Conservation (phyloP, 2,329 filamentous ascomycete species). For the Tolypocladium tropicale region DNA sequence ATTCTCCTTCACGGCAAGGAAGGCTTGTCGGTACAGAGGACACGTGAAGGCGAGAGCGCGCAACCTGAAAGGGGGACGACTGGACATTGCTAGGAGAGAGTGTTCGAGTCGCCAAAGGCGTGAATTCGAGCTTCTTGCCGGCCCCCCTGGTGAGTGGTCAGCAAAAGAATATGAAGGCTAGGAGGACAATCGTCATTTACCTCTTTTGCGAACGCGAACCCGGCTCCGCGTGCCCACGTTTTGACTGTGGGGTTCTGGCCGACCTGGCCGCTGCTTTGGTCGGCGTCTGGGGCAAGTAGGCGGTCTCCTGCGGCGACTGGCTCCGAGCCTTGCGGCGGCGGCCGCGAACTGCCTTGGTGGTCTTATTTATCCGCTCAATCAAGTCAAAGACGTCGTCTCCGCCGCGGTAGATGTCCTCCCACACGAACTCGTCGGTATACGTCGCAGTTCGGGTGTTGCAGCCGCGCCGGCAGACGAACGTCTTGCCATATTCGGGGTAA, state of each 20-base stretch:
- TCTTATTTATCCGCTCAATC: slow-evolving; percentile 55
- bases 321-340: slow-evolving; percentile 19
- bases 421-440: slow-evolving; percentile 85
- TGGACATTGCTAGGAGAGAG: slow-evolving; percentile 67
- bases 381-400: slow-evolving; percentile 53
- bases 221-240: slow-evolving; percentile 17
- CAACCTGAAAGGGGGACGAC: slow-evolving; percentile 83
- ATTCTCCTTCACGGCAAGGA: slow-evolving; percentile 87
- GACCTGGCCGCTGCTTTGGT: slow-evolving; percentile 21
- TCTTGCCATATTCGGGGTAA: slow-evolving; percentile 68
- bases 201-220: slow-evolving; percentile 21
- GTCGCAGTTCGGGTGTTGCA: slow-evolving; percentile 82
- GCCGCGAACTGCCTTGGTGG: slow-evolving; percentile 56
- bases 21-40: slow-evolving; percentile 83
- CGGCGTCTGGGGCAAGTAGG: slow-evolving; percentile 25
- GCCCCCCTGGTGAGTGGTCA: slow-evolving; percentile 40
- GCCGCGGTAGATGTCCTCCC: slow-evolving; percentile 76
- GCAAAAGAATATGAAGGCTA: not conserved
- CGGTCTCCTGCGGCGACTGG: slow-evolving; percentile 18
- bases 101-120: slow-evolving; percentile 79
- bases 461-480: slow-evolving; percentile 81
- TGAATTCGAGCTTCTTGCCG: slow-evolving; percentile 79
- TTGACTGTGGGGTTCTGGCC: slow-evolving; percentile 20
- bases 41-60: slow-evolving; percentile 81
- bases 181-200: slow-evolving; percentile 6